Evolutionary conservation across 768 basidiomycete genomes (phyloP).

Genomic region (Pulveroboletus frians): DNA sequence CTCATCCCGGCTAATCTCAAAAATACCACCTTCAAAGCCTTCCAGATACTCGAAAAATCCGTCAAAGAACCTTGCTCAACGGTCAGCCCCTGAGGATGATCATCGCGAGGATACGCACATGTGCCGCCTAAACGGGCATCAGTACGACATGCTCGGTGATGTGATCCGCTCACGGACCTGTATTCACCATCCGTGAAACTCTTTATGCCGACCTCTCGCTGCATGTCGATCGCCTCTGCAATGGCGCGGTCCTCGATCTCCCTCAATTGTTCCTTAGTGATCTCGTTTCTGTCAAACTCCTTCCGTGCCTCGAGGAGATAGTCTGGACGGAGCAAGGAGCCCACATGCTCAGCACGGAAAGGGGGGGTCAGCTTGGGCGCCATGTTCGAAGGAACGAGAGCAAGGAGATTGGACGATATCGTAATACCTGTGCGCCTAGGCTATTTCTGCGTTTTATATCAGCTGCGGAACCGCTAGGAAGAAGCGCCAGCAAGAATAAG

Average conservation of each 20-base stretch:
- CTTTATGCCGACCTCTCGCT: slow-evolving; percentile 39
- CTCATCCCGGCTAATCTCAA: background rate
- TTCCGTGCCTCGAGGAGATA: slow-evolving; percentile 35
- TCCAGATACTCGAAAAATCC: slow-evolving; percentile 26
- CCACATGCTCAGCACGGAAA: slow-evolving; percentile 43
- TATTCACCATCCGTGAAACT: slow-evolving; percentile 41
- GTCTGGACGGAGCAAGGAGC: slow-evolving; percentile 40
- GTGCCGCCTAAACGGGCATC: slow-evolving; percentile 19
- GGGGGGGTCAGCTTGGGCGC: slow-evolving; percentile 31
- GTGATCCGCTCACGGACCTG: slow-evolving; percentile 24
- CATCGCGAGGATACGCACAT: slow-evolving; percentile 13
- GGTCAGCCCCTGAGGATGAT: background rate
- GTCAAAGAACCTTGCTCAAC: slow-evolving; percentile 22
- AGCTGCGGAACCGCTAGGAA: background rate
- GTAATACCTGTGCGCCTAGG: background rate
- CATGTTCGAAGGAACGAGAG: slow-evolving; percentile 7
- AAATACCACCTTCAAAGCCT: slow-evolving; percentile 23
- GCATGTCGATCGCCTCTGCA: slow-evolving; percentile 32
- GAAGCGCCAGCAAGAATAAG: background rate
- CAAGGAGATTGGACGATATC: background rate
- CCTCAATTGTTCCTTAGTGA: slow-evolving; percentile 32
- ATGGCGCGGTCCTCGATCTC: slow-evolving; percentile 39
- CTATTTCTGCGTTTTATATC: slow-evolving; percentile 4
- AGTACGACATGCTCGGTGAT: background rate
- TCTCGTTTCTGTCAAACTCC: slow-evolving; percentile 32